Base-by-base conservation (phyloP, 2,329 filamentous ascomycete species). In the Ophiocordyceps robertsii region DNA sequence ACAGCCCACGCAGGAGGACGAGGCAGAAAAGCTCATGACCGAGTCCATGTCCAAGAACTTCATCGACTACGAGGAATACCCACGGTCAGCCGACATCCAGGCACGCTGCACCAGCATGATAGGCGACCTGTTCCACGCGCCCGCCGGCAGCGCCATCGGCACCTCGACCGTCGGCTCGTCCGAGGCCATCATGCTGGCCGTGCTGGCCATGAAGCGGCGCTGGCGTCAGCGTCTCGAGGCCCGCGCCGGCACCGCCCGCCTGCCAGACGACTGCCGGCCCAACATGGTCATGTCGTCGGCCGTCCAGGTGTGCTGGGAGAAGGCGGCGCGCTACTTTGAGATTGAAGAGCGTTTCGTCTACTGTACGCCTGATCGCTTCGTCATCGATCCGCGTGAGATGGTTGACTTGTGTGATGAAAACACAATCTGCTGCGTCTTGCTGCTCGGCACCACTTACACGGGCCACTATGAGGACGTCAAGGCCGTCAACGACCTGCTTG, bases 301-400 rank as follows among this genome's bases (percentile, higher is more conserved):
- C 29, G 90, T 95, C 2, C 90, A 96, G 66, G 90, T 95, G 35
- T 95, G 88, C 72, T 95, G 89, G 89, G 88, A 95, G 63, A 95
- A 95, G 69, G 82, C 83, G 1, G 78, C 82, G 5, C 74, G 87
- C 41, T 94, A 93, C 67, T 92, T 94, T 54, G 90, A 96, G 55
- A 76, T 95, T 36, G 90, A 95, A 52, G 89, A 95, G 69, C 86
- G 84, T 64, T 88, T 75, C 9, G 75, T 81, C 29, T 79, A 75
- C 60, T 82, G 77, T 62, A 73, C 73, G 0, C 62, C 64, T 2
- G 72, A 78, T 1, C 68, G 78, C 47, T 82, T 69, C 52, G 75
- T 81, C 41, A 75, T 82, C 46, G 77, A 82, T 52, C 77, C 78
- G 1, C 62, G 72, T 47, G 63, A 80, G 64, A 72, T 76, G 2